Base-by-base conservation (phyloP, 2,329 filamentous ascomycete genomes). In the Cladosporium sp. region DNA sequence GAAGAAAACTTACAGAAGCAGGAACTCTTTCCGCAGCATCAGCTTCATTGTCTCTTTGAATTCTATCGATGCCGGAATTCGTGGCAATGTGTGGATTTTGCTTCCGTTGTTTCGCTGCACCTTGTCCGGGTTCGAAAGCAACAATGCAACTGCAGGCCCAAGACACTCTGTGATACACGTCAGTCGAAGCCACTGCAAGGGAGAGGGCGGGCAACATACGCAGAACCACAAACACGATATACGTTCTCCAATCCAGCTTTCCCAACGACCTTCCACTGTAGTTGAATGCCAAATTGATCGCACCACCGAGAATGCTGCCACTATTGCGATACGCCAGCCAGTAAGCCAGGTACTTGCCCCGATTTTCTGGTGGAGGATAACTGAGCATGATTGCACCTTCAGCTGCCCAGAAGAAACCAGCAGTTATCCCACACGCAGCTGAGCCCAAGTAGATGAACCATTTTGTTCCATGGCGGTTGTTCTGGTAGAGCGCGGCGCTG, bases 321-420 rank as follows among this genome's bases (percentile, higher is more conserved):
- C 34, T 15, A 5, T 36, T 36, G 11, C 34, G 34, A 36, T 36
- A 36, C 2, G 34, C 34, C 34, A 41, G 36, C 36, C 36, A 41
- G 15, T 18, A 28, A 6, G 21, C 47, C 26, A 28, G 21, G 14
- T 26, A 26, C 24, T 28, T 51, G 14, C 47, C 26, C 11, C 47
- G 47, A 4, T 51, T 15, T 5, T 6, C 5, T 5, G 14, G 21
- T 3, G 14, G 14, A 14, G 47, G 47, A 51, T 51, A 51, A 11
- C 47, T 28, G 0, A 51, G 21, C 21, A 14, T 26, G 8, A 92
- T 90, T 0, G 90, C 89, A 0, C 88, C 88, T 76, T 92, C 90
- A 0, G 89, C 86, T 82, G 88, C 88, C 90, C 90, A 92, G 76
- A 92, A 92, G 0, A 92, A 80, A 0, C 90, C 90, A 0, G 90